phyloP scores from a whole-genome alignment of 1,284 basidiomycete species.

The Quambalaria eucalypti region DNA sequence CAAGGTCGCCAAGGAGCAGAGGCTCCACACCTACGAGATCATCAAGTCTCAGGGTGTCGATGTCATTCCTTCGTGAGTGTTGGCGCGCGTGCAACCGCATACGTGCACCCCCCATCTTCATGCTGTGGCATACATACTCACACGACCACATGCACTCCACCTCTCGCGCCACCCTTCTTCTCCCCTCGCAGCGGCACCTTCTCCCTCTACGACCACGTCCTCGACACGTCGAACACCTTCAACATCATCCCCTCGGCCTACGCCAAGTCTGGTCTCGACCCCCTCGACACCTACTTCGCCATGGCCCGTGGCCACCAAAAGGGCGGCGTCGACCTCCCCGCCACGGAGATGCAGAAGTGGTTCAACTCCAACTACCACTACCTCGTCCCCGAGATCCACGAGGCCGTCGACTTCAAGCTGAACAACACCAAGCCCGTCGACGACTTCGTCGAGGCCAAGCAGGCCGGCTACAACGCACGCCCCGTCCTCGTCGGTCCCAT shows the following conservation, averaged over 20 bases:
- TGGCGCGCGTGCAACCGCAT: conserved; percentile 56
- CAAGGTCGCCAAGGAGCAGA: conserved; percentile 77
- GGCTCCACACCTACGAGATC: conserved; percentile 79
- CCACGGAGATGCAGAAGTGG: conserved; percentile 99
- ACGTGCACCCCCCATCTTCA: too few relatives aligned
- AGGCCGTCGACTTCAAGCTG: conserved; percentile 85
- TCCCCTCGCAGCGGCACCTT: conserved; percentile 97
- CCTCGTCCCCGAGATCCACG: conserved; percentile 93
- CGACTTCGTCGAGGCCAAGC: conserved; percentile 92
- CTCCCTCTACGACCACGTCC: conserved; percentile 95
- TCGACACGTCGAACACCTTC: conserved; percentile 93
- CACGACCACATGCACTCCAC: too few relatives aligned
- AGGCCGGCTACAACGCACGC: conserved; percentile 77
- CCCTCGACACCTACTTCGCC: conserved; percentile 79
- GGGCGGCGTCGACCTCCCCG: conserved; percentile 85
- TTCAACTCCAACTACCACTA: conserved; percentile 99
- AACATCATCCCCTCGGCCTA: conserved; percentile 96
- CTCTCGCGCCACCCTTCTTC: too few relatives aligned
- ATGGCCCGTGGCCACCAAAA: conserved; percentile 97
- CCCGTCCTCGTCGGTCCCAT: conserved; percentile 93
- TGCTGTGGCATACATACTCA: too few relatives aligned
- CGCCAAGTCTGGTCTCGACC: conserved; percentile 71
- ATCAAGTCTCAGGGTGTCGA: conserved; percentile 85
- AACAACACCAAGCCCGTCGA: conserved; percentile 83
- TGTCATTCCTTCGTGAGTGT: too few relatives aligned